These are phyloP conservation scores for Schizonepeta tenuifolia DNA, from an alignment of 257 asterid genomes.

Conservation along the genomic window DNA sequence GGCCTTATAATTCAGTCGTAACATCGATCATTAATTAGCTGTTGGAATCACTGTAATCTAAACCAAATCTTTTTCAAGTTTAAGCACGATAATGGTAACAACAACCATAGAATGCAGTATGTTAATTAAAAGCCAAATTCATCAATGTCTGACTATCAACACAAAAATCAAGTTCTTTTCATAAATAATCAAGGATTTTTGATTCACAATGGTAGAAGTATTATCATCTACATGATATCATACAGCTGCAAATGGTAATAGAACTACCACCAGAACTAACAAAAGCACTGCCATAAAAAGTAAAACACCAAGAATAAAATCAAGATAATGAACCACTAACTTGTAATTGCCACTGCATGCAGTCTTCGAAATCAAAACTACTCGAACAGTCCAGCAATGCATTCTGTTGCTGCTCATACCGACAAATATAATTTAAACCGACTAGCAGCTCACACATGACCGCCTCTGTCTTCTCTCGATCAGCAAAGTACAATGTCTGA, in stretches of 20 bases:
- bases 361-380: conserved; percentile 82
- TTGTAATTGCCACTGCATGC: conserved; percentile 75
- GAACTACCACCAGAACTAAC: conserved; percentile 15
- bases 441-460: conserved; percentile 73
- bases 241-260: conserved; percentile 32
- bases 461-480: conserved; percentile 69
- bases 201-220: conserved; percentile 38
- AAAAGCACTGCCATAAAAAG: not conserved
- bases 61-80: not conserved
- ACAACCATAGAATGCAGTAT: not conserved
- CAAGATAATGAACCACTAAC: conserved; percentile 50
- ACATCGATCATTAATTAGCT: no score
- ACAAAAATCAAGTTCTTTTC: conserved; percentile 24
- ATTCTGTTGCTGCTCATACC: conserved; percentile 85
- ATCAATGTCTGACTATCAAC: conserved; percentile 12
- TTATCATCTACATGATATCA: conserved; percentile 38
- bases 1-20: no score
- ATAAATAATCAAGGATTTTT: conserved; percentile 13
- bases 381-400: conserved; percentile 83
- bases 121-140: not conserved
- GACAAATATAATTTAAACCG: conserved; percentile 78
- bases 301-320: conserved; percentile 24
- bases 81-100: not conserved
- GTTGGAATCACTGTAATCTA: no score
- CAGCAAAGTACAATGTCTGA: conserved; percentile 81